These are phyloP conservation scores for Guyanaporus albipodus DNA, from an alignment of 768 basidiomycete genomes.

Conservation along the genomic window DNA sequence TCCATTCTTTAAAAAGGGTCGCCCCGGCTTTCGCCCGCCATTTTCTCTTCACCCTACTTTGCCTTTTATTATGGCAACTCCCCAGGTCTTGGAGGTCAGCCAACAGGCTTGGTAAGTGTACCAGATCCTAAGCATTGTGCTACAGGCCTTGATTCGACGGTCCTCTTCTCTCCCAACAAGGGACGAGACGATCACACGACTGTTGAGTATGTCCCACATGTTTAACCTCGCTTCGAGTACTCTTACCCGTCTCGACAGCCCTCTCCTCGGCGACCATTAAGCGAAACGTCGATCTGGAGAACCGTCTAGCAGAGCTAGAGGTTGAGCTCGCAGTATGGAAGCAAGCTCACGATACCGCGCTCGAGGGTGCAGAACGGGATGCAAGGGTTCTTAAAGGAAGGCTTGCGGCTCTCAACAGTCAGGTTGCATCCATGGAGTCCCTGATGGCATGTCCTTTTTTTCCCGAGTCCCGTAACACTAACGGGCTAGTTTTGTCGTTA, in stretches of 20 bases:
- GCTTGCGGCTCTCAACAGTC: conserved; percentile 58
- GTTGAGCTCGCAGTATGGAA: conserved; percentile 68
- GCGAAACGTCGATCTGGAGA: conserved; percentile 60
- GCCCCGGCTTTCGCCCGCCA: conserved; percentile 18
- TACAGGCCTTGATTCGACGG: conserved; percentile 17
- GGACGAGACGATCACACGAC: conserved; percentile 62
- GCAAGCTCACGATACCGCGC: conserved; percentile 58
- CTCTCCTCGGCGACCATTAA: conserved; percentile 62
- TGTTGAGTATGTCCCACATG: conserved; percentile 46
- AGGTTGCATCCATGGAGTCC: conserved; percentile 55
- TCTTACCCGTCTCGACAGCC: conserved; percentile 37
- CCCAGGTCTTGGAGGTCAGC: conserved; percentile 55
- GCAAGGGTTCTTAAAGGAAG: conserved; percentile 65
- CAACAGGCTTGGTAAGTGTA: conserved; percentile 61
- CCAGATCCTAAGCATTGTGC: conserved; percentile 5
- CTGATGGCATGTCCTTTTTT: conserved; percentile 36
- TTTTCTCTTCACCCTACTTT: conserved; percentile 33
- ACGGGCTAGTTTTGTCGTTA: conserved; percentile 1
- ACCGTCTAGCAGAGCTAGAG: conserved; percentile 62
- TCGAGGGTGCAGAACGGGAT: conserved; percentile 62
- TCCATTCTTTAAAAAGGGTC: conserved; percentile 37
- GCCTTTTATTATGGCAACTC: conserved; percentile 48
- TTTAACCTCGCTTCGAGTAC: background rate
- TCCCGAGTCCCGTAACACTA: background rate
- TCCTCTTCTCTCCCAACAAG: conserved; percentile 34